Conservation (phyloP, 2,329 filamentous ascomycete genomes). For the Botryosphaeria agaves region DNA sequence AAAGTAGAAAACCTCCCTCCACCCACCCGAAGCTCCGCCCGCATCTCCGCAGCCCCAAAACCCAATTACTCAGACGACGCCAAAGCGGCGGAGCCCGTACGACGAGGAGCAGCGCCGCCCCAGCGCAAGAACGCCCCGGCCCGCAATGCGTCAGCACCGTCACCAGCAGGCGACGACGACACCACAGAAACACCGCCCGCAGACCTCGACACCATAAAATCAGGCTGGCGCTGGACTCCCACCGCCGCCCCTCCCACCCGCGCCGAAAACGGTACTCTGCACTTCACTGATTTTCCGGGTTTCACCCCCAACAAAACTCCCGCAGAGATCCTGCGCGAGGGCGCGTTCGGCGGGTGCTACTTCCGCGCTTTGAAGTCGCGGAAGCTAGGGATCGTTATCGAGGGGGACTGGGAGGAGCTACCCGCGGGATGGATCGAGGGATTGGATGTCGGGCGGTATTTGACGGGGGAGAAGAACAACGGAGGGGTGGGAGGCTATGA, state of each 20-base stretch:
- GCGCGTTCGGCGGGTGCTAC: slow-evolving; percentile 35
- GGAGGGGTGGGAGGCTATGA: too few relatives aligned
- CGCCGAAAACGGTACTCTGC: slow-evolving; percentile 24
- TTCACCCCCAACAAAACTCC: slow-evolving; percentile 38
- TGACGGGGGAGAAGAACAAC: slow-evolving; percentile 19
- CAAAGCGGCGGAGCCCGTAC: slow-evolving; percentile 1
- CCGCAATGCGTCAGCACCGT: background rate
- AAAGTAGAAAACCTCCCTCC: slow-evolving; percentile 6
- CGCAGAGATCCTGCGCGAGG: slow-evolving; percentile 32
- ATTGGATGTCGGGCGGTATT: slow-evolving; percentile 20
- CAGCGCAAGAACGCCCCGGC: background rate
- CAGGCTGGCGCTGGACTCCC: too few relatives aligned
- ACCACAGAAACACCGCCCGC: too few relatives aligned
- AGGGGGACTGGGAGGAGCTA: slow-evolving; percentile 30
- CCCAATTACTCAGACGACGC: slow-evolving; percentile 21
- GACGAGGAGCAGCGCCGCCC: background rate
- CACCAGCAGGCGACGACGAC: background rate
- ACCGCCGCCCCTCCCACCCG: slow-evolving; percentile 22
- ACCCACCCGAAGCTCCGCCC: slow-evolving; percentile 28
- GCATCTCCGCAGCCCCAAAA: slow-evolving; percentile 25
- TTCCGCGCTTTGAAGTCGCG: slow-evolving; percentile 30
- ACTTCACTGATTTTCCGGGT: slow-evolving; percentile 24
- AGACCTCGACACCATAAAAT: slow-evolving; percentile 11
- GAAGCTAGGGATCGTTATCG: slow-evolving; percentile 22
- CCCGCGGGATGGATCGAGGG: slow-evolving; percentile 25